Percentiles rank a stretch among this genome's conserved stretches.
Evolutionary conservation across 305 asterid genomes (phyloP).

Genomic region (Solanum hybrid): DNA sequence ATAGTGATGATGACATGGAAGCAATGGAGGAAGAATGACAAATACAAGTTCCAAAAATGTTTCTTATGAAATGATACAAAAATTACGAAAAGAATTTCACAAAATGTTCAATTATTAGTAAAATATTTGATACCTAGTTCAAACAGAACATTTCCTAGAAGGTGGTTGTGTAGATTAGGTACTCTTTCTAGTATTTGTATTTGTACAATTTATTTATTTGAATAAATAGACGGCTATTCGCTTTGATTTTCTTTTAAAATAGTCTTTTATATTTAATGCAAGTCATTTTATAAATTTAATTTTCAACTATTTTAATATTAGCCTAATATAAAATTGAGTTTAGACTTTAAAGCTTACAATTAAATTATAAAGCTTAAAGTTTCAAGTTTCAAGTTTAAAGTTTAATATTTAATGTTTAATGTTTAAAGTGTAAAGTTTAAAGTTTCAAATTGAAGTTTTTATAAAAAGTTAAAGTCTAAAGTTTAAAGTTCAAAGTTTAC

Average conservation of each 20-base stretch:
- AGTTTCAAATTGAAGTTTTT: too few species aligned
- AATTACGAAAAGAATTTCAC: too few species aligned
- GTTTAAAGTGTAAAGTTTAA: too few species aligned
- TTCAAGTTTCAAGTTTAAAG: too few species aligned
- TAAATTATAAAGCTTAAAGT: too few species aligned
- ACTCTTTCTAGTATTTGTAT: not conserved
- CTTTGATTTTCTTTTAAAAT: not conserved
- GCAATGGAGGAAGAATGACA: not conserved
- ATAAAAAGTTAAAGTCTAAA: too few species aligned
- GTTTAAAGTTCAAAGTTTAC: too few species aligned
- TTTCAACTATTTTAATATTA: not conserved
- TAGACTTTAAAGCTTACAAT: too few species aligned
- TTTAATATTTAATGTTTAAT: too few species aligned
- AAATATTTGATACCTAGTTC: not conserved
- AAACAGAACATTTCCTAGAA: not conserved
- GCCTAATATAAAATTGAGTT: too few species aligned
- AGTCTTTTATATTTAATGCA: not conserved
- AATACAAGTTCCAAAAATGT: not conserved
- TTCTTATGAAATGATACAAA: not conserved
- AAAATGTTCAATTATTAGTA: not conserved
- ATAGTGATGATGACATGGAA: not conserved
- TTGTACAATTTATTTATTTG: not conserved
- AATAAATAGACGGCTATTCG: not conserved
- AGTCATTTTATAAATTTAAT: not conserved
- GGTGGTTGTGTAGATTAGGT: not conserved